Evolutionary conservation across 2,329 filamentous ascomycete genomes (phyloP).

Genomic region (Bipolaris zeicola): DNA sequence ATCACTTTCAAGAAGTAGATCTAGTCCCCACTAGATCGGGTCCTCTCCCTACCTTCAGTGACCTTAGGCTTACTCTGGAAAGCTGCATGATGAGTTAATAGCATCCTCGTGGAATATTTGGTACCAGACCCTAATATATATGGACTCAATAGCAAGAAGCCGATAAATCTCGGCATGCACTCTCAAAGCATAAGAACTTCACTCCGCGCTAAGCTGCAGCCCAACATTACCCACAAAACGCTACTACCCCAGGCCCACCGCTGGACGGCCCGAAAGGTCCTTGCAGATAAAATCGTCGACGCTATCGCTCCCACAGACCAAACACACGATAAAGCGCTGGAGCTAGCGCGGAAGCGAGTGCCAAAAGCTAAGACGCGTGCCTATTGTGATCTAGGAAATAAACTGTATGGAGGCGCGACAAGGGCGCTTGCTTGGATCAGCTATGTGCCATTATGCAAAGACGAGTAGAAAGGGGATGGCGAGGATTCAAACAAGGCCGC

Average conservation of each 20-base stretch:
- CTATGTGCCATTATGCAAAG: background rate
- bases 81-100: background rate
- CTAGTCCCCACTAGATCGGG: too few species aligned
- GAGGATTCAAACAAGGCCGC: too few species aligned
- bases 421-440: background rate
- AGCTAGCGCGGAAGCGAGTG: background rate
- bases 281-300: background rate
- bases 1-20: background rate
- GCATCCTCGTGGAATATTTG: too few species aligned
- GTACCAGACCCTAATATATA: too few species aligned
- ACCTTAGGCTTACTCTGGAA: background rate
- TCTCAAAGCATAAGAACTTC: background rate
- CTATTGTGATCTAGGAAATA: background rate
- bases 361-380: background rate
- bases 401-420: background rate
- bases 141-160: background rate
- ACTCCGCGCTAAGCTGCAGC: background rate
- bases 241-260: background rate
- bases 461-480: too few species aligned
- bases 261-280: background rate
- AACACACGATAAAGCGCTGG: background rate
- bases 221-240: background rate
- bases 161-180: background rate
- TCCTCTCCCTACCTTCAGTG: background rate
- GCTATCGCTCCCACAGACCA: background rate